A percentile compares a stretch with the other conserved stretches of the same genome.
Conservation (phyloP, 2,329 filamentous ascomycete genomes). For the Clonostachys byssicola region DNA sequence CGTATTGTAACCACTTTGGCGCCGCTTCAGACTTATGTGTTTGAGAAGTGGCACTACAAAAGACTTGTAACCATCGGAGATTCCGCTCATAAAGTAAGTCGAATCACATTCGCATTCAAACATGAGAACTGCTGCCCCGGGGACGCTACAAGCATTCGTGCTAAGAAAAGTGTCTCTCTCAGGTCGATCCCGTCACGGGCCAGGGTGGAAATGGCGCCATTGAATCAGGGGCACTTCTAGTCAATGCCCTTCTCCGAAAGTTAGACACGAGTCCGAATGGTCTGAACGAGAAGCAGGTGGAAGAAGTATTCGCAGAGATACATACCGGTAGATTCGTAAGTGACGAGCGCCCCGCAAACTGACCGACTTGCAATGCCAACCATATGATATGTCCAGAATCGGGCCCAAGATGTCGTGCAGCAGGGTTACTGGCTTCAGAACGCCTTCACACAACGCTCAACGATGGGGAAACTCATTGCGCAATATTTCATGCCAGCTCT, state of each 20-base stretch:
- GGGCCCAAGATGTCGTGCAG: too few species aligned
- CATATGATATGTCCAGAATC: too few species aligned
- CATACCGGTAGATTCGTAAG: too few species aligned
- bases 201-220: background rate
- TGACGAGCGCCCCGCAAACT: too few species aligned
- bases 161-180: background rate
- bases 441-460: too few species aligned
- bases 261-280: background rate
- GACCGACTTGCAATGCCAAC: too few species aligned
- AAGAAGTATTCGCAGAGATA: too few species aligned
- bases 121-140: background rate
- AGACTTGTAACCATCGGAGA: constrained; percentile 33
- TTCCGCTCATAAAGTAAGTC: constrained; percentile 29
- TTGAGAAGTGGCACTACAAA: constrained; percentile 29
- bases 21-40: constrained; percentile 25
- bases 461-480: too few species aligned
- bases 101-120: background rate
- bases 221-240: background rate
- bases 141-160: background rate
- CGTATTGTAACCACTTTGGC: constrained; percentile 19
- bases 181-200: background rate
- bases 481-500: too few species aligned
- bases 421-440: too few species aligned
- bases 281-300: too few species aligned
- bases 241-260: background rate